These are phyloP conservation scores for Phytophthora crassamura DNA, from an alignment of 352 stramenopile species.

Conservation along the genomic window DNA sequence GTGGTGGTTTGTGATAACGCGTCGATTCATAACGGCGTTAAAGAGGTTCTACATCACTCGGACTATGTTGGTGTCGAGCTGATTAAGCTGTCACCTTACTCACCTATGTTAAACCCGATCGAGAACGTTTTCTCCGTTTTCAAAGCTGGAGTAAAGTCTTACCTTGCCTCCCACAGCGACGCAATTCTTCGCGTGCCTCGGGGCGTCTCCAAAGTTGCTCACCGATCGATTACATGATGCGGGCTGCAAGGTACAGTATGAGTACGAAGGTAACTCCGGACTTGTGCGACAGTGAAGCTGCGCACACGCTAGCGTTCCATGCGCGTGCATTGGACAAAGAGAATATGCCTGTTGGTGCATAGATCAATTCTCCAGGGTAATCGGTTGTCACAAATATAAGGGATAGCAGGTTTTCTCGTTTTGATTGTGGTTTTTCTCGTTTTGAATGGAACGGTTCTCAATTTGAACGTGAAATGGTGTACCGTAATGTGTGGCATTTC, in stretches of 20 bases:
- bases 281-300: too few species aligned
- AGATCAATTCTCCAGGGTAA: too few species aligned
- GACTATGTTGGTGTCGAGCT: background rate
- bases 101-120: background rate
- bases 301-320: too few species aligned
- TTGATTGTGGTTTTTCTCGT: too few species aligned
- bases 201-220: background rate
- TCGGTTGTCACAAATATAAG: too few species aligned
- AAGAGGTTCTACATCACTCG: too few species aligned
- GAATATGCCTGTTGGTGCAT: too few species aligned
- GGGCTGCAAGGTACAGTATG: background rate
- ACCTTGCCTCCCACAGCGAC: background rate
- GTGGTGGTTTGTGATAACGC: background rate
- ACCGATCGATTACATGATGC: background rate
- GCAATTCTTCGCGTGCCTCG: background rate
- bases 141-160: background rate
- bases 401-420: too few species aligned
- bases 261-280: background rate
- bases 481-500: too few species aligned
- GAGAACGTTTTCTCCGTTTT: conserved; percentile 2
- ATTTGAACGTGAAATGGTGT: too few species aligned
- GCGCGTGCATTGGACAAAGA: too few species aligned
- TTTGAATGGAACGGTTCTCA: too few species aligned
- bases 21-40: background rate
- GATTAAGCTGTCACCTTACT: background rate